Conservation (phyloP, 1,139 yeast genomes). For the Kazachstania sp. region DNA sequence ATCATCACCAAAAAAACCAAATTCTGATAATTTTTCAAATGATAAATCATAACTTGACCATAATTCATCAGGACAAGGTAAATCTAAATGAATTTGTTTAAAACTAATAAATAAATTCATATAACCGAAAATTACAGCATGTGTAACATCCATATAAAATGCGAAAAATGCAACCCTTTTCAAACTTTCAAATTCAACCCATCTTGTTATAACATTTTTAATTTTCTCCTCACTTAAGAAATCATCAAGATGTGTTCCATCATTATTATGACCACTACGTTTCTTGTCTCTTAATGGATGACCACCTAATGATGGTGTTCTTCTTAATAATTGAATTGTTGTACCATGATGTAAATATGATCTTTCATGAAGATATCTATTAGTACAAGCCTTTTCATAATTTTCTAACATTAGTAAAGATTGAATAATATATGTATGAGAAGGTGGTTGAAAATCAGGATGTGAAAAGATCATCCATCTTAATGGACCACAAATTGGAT, state of each 20-base stretch:
- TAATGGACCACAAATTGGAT: slow-evolving; percentile 50
- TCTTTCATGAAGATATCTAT: slow-evolving; percentile 58
- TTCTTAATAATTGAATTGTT: slow-evolving; percentile 58
- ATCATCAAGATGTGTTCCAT: slow-evolving; percentile 13
- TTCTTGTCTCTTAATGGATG: slow-evolving; percentile 41
- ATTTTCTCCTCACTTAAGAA: slow-evolving; percentile 9
- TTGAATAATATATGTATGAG: slow-evolving; percentile 60
- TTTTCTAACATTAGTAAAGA: slow-evolving; percentile 54
- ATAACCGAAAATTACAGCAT: slow-evolving; percentile 76
- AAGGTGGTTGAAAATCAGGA: slow-evolving; percentile 49
- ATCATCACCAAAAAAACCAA: slow-evolving; percentile 17
- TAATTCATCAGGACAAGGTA: slow-evolving; percentile 72
- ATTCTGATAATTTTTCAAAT: slow-evolving; percentile 20
- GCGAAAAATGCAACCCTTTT: slow-evolving; percentile 75
- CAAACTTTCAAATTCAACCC: slow-evolving; percentile 74
- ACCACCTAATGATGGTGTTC: slow-evolving; percentile 69
- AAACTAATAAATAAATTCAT: slow-evolving; percentile 54
- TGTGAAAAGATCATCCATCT: slow-evolving; percentile 55
- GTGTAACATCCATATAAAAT: slow-evolving; percentile 68
- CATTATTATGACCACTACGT: slow-evolving; percentile 10
- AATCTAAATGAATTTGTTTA: slow-evolving; percentile 56
- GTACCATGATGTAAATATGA: slow-evolving; percentile 74
- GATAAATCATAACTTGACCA: slow-evolving; percentile 51
- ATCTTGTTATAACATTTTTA: slow-evolving; percentile 41
- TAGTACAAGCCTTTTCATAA: slow-evolving; percentile 55